These are phyloP conservation scores for Xylaria nigripes DNA, from an alignment of 495 filamentous ascomycete genomes.

Conservation along the genomic window DNA sequence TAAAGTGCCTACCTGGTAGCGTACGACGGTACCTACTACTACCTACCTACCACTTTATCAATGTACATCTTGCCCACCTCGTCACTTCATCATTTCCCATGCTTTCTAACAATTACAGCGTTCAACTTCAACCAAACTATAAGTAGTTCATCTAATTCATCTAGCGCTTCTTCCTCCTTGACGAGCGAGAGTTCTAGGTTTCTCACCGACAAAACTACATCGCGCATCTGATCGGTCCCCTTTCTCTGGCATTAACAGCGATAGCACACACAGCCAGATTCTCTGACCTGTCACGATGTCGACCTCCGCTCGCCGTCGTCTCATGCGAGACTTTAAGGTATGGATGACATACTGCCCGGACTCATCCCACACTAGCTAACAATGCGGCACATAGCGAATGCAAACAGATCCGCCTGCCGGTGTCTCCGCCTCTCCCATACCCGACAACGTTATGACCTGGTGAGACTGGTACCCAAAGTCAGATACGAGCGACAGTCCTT, in stretches of 20 bases:
- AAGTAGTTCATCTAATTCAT: background rate
- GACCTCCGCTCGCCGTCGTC: constrained; percentile 82
- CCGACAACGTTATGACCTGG: constrained; percentile 99
- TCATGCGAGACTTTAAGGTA: constrained; percentile 99
- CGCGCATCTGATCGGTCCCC: background rate
- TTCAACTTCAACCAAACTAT: background rate
- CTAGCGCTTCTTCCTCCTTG: background rate
- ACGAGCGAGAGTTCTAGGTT: background rate
- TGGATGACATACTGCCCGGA: constrained; percentile 19
- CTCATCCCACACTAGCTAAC: background rate
- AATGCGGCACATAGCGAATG: constrained; percentile 66
- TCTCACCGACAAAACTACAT: background rate
- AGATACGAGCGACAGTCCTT: background rate
- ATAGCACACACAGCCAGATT: background rate
- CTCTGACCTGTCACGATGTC: constrained; percentile 54
- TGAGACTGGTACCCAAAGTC: constrained; percentile 34
- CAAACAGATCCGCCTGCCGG: constrained; percentile 97
- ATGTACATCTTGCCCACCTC: background rate
- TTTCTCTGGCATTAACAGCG: background rate
- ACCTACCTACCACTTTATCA: background rate
- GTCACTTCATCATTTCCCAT: background rate
- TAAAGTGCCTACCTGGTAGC: too few species aligned
- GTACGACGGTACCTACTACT: too few species aligned
- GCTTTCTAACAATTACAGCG: background rate
- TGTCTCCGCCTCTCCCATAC: constrained; percentile 91